Percentiles rank a stretch among this genome's conserved stretches.
Conservation (phyloP, 257 asterid genomes). For the Paulownia fortunei region DNA sequence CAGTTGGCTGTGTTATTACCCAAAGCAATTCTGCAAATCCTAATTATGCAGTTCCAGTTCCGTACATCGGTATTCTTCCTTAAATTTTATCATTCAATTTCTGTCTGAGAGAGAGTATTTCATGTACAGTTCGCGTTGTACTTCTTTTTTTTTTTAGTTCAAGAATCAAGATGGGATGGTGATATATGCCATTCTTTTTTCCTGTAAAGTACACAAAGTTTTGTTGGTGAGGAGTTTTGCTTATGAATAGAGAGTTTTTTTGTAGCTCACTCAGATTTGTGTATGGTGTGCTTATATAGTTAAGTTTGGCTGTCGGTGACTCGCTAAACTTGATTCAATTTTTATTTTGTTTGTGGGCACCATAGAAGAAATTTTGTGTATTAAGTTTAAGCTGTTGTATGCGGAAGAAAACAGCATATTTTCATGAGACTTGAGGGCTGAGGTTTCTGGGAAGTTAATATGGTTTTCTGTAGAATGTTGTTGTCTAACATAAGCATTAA, state of each 20-base stretch:
- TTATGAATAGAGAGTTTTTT: background rate
- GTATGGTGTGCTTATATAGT: background rate
- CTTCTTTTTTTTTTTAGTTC: background rate
- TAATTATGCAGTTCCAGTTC: conserved; percentile 32
- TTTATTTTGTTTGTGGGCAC: too few relatives aligned
- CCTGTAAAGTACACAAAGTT: conserved; percentile 1
- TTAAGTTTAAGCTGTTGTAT: too few relatives aligned
- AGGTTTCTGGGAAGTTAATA: too few relatives aligned
- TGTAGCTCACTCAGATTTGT: background rate
- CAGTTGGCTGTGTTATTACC: conserved; percentile 43
- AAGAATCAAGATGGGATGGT: conserved; percentile 18
- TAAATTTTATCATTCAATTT: conserved; percentile 21
- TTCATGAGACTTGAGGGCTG: too few relatives aligned
- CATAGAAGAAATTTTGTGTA: too few relatives aligned
- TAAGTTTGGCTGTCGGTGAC: background rate
- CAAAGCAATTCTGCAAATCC: conserved; percentile 25
- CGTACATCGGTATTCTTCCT: conserved; percentile 66
- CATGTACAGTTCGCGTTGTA: conserved; percentile 15
- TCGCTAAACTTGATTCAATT: too few relatives aligned
- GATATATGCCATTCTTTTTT: background rate
- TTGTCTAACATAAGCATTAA: too few relatives aligned
- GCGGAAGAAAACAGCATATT: too few relatives aligned
- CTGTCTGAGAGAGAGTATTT: background rate
- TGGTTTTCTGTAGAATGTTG: too few relatives aligned
- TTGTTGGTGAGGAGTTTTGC: conserved; percentile 10